Evolutionary conservation across 2,329 filamentous ascomycete species (phyloP).

Genomic region (Penicillium crustosum): DNA sequence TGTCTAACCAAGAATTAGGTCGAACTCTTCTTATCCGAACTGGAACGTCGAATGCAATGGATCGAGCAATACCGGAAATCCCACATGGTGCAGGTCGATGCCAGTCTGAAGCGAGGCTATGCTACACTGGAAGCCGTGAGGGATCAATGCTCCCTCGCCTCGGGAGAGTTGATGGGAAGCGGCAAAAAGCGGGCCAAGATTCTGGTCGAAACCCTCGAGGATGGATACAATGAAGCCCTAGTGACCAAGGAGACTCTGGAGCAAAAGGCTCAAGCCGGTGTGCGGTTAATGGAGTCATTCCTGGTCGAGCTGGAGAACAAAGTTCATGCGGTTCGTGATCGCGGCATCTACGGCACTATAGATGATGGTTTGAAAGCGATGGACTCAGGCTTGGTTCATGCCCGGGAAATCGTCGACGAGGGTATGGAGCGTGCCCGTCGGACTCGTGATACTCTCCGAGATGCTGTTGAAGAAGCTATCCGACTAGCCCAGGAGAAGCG

Average conservation of each 20-base stretch:
- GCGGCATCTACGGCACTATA: slow-evolving; percentile 74
- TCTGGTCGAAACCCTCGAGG: slow-evolving; percentile 89
- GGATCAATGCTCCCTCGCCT: slow-evolving; percentile 83
- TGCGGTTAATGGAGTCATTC: slow-evolving; percentile 82
- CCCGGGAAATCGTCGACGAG: slow-evolving; percentile 74
- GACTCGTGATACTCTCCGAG: slow-evolving; percentile 77
- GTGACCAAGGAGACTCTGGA: slow-evolving; percentile 82
- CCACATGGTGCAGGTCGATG: slow-evolving; percentile 75
- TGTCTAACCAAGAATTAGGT: slow-evolving; percentile 33
- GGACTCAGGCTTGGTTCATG: slow-evolving; percentile 73
- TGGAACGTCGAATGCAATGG: slow-evolving; percentile 82
- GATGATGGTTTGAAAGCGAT: slow-evolving; percentile 77
- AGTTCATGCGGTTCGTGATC: slow-evolving; percentile 75
- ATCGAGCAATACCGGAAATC: slow-evolving; percentile 85
- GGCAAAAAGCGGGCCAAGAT: slow-evolving; percentile 80
- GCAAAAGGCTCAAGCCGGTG: slow-evolving; percentile 84
- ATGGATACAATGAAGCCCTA: slow-evolving; percentile 81
- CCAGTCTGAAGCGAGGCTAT: slow-evolving; percentile 80
- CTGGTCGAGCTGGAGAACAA: slow-evolving; percentile 80
- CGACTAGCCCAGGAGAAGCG: slow-evolving; percentile 73
- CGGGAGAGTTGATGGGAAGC: slow-evolving; percentile 84
- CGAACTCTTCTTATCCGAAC: slow-evolving; percentile 64
- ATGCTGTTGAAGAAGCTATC: slow-evolving; percentile 79
- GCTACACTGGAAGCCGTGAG: slow-evolving; percentile 82
- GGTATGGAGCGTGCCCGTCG: slow-evolving; percentile 78